Evolutionary conservation across 495 filamentous ascomycete genomes (phyloP), one percentile per base, ranked within the genome.

Genomic region (Aspergillus conjunctus): DNA sequence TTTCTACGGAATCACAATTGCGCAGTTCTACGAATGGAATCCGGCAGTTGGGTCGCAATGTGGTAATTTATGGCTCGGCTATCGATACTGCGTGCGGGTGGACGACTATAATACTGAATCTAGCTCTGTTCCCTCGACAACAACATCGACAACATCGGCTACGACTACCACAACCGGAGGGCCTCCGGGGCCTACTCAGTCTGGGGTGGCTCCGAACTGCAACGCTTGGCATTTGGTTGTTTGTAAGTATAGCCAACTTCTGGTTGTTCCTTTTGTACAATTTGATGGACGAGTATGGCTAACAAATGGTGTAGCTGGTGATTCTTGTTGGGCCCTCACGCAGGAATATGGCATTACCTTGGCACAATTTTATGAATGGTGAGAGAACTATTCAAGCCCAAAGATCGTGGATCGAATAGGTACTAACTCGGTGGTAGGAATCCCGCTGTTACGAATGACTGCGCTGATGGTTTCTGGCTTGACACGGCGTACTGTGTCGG

Each of bases 311-410:
- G 8, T 41, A 20, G 17, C n/a, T 39, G 44, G 52, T 18, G 48
- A 62, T 15, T 41, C 22, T 11, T 62, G 54, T 22, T 9, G 26
- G 11, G 31, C 15, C 15, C 26, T 62, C 62, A 57, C 65, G 10
- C 17, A 30, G 12, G 37, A 56, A 50, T 59, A 60, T 26, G 32
- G 26, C 21, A 67, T 63, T 58, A 77, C 71, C 54, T 53, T 60
- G 5, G 66, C 74, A 6, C 68, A 76, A 30, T 62, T 62, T 31
- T 54, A 59, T 63, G 59, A 14, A 57, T 75, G 21, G 62, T 51
- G 18, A 46, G 43, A 17, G n/a, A n/a, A 8, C 43, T 2, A 56
- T 54, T 31, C 43, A 8, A 14, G 33, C 32, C 32, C 18, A 46
- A 18, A 18, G 4, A 17, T 30, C 14, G 9, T 15, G 15, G 34